phyloP scores from a whole-genome alignment of 2,329 filamentous ascomycete genomes.

The Sporothrix protearum region DNA sequence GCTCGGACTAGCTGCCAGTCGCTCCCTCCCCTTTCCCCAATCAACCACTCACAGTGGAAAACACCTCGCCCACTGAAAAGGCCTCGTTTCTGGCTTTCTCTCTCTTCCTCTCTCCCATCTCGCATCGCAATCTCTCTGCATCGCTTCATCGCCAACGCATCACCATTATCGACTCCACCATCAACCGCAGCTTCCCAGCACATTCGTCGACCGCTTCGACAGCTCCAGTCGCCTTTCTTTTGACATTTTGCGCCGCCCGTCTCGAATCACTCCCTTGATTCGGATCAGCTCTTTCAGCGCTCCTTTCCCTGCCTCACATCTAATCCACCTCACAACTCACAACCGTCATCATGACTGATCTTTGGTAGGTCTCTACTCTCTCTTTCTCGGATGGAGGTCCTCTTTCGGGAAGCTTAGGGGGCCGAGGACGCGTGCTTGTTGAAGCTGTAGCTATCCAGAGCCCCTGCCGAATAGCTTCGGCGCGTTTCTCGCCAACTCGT shows the following conservation, averaged over 20 bases:
- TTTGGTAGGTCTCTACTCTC: slow-evolving; percentile 24
- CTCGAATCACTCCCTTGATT: slow-evolving; percentile 2
- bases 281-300: slow-evolving; percentile 9
- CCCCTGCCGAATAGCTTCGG: slow-evolving; percentile 16
- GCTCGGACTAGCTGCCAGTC: neutral
- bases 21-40: slow-evolving; percentile 28
- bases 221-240: slow-evolving; percentile 14
- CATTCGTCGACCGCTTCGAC: slow-evolving; percentile 12
- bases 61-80: slow-evolving; percentile 35
- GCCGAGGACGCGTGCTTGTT: neutral
- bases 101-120: slow-evolving; percentile 19
- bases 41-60: slow-evolving; percentile 35
- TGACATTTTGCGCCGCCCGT: neutral
- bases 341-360: slow-evolving; percentile 29
- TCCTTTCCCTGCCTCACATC: slow-evolving; percentile 8
- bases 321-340: neutral
- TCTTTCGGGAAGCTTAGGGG: neutral
- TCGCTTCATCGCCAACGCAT: slow-evolving; percentile 23
- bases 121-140: slow-evolving; percentile 1
- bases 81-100: slow-evolving; percentile 27
- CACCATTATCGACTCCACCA: slow-evolving; percentile 23
- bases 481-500: neutral
- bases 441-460: neutral
- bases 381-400: neutral
- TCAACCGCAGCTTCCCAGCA: slow-evolving; percentile 20